These are phyloP conservation scores for Tilletia caries DNA, from an alignment of 1,284 basidiomycete genomes.

Conservation along the genomic window DNA sequence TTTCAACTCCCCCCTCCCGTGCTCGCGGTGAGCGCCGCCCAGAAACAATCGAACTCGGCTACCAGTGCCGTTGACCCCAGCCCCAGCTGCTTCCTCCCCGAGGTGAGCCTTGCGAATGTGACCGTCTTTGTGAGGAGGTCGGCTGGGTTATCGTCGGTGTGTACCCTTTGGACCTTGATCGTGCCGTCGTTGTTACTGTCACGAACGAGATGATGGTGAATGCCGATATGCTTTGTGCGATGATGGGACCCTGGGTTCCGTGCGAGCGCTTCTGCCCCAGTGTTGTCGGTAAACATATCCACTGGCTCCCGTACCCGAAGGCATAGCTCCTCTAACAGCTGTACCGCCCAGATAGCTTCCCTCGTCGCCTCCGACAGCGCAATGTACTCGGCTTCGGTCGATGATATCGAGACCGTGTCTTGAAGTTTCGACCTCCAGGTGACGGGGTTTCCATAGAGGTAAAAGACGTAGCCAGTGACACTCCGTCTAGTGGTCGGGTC, in stretches of 20 bases:
- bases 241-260: neutral
- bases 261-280: neutral
- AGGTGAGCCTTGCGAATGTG: too few relatives aligned
- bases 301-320: neutral
- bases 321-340: neutral
- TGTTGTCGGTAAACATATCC: neutral
- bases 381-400: neutral
- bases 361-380: neutral
- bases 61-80: too few relatives aligned
- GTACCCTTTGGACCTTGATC: neutral
- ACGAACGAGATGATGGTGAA: neutral
- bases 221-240: constrained; percentile 2
- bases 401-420: neutral
- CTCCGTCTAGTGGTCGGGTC: neutral
- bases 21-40: too few relatives aligned
- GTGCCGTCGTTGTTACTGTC: neutral
- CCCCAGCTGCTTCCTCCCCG: too few relatives aligned
- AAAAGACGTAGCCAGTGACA: neutral
- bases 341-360: neutral
- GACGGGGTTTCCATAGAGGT: neutral
- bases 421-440: neutral
- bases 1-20: too few relatives aligned
- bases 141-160: neutral
- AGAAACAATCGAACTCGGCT: too few relatives aligned
- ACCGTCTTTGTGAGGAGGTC: constrained; percentile 1